phyloP scores from a whole-genome alignment of 257 asterid genomes.

The Nicotiana attenuata region DNA sequence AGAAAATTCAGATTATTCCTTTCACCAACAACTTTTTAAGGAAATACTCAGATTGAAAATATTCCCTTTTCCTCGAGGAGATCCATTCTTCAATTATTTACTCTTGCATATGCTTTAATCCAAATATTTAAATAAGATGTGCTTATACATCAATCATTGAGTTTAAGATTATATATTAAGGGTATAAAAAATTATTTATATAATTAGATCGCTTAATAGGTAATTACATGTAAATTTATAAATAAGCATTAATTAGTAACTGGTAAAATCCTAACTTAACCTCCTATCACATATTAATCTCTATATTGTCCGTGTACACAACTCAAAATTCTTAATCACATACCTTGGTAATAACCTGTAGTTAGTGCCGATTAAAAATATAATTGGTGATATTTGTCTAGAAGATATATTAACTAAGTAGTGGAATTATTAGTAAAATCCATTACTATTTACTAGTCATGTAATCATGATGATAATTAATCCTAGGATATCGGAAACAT shows the following conservation, averaged over 20 bases:
- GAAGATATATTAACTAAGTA: background rate
- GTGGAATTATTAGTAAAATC: background rate
- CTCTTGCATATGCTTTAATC: background rate
- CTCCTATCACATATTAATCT: too few relatives aligned
- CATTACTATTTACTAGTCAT: background rate
- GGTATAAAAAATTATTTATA: too few relatives aligned
- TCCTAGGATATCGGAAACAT: background rate
- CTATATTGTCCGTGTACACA: too few relatives aligned
- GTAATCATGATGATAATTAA: background rate
- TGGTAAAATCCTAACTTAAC: too few relatives aligned
- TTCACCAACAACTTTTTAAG: background rate
- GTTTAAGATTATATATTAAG: too few relatives aligned
- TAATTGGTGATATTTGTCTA: background rate
- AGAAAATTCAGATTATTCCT: background rate
- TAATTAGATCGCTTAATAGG: too few relatives aligned
- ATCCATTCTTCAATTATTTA: too few relatives aligned
- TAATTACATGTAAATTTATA: too few relatives aligned
- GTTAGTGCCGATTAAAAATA: background rate
- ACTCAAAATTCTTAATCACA: too few relatives aligned
- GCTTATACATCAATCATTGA: background rate
- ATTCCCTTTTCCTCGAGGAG: background rate
- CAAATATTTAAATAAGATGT: background rate
- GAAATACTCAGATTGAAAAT: background rate
- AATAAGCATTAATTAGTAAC: too few relatives aligned
- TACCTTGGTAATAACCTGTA: background rate